phyloP scores from a whole-genome alignment of 2,329 filamentous ascomycete genomes.

The Penicillium sp. region DNA sequence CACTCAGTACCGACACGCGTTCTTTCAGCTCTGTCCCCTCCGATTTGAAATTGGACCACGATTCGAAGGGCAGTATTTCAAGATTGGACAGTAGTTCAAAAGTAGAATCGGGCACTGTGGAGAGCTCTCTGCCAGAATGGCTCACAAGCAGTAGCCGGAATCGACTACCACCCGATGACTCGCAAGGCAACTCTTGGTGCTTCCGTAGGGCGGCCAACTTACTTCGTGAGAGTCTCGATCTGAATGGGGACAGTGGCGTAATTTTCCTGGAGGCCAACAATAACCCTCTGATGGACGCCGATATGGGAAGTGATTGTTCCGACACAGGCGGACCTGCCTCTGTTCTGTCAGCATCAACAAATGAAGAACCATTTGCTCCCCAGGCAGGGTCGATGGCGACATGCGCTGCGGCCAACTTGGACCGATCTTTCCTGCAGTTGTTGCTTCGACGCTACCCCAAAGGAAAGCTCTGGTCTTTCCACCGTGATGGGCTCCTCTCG shows the following conservation, averaged over 20 bases:
- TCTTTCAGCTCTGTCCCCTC: conserved; percentile 27
- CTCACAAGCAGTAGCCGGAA: conserved; percentile 29
- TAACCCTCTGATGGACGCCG: conserved; percentile 26
- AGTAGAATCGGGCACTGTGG: conserved; percentile 26
- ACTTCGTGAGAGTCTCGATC: conserved; percentile 48
- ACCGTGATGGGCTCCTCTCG: conserved; percentile 43
- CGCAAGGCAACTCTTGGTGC: conserved; percentile 41
- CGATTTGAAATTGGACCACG: conserved; percentile 27
- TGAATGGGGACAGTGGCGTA: conserved; percentile 49
- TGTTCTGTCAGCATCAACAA: conserved; percentile 37
- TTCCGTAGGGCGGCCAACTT: conserved; percentile 51
- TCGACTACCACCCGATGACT: conserved; percentile 31
- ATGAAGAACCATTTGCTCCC: conserved; percentile 37
- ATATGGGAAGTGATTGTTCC: conserved; percentile 32
- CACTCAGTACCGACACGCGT: conserved; percentile 28
- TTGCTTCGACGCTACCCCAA: conserved; percentile 47
- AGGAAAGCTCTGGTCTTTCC: conserved; percentile 51
- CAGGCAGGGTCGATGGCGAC: conserved; percentile 26
- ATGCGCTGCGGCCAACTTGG: conserved; percentile 32
- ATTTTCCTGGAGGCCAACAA: conserved; percentile 36
- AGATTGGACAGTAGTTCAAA: conserved; percentile 1
- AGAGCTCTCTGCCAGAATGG: conserved; percentile 35
- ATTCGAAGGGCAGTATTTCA: neutral
- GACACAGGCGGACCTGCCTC: conserved; percentile 31
- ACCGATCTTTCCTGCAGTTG: conserved; percentile 32